A percentile compares a stretch with the other conserved stretches of the same genome.
phyloP scores from a whole-genome alignment of 148 eudicot genomes.

The Camellia lanceoleosa region DNA sequence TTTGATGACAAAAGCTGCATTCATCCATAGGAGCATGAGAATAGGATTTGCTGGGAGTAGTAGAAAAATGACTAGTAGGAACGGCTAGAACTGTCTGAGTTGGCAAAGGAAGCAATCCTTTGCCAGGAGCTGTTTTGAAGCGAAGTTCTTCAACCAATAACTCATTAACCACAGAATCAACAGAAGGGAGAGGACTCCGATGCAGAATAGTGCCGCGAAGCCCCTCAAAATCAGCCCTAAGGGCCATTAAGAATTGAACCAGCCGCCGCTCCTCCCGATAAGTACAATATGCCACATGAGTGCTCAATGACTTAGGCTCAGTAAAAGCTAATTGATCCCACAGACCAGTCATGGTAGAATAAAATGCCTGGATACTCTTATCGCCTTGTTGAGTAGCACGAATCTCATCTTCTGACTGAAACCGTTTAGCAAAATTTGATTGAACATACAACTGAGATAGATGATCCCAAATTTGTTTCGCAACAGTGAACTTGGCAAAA shows the following conservation, averaged over 20 bases:
- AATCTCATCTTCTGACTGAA: background rate
- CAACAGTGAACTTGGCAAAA: background rate
- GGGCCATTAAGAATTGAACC: background rate
- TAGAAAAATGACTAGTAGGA: background rate
- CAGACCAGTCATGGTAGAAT: background rate
- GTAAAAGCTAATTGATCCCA: background rate
- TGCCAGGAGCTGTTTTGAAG: background rate
- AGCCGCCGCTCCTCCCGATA: background rate
- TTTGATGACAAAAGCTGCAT: background rate
- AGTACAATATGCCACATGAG: background rate
- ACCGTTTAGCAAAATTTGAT: slow-evolving; percentile 10
- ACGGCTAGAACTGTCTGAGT: background rate
- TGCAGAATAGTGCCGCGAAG: background rate
- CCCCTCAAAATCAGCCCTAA: background rate
- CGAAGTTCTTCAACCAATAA: too few relatives aligned
- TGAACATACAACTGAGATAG: background rate
- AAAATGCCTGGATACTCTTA: background rate
- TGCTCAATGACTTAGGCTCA: background rate
- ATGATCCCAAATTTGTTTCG: slow-evolving; percentile 6
- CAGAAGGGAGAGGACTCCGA: background rate
- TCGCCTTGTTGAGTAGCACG: background rate
- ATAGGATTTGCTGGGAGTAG: background rate
- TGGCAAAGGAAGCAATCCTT: background rate
- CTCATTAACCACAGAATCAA: background rate
- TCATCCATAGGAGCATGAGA: background rate